phyloP scores from a whole-genome alignment of 768 basidiomycete genomes.

The Boletales sp. region DNA sequence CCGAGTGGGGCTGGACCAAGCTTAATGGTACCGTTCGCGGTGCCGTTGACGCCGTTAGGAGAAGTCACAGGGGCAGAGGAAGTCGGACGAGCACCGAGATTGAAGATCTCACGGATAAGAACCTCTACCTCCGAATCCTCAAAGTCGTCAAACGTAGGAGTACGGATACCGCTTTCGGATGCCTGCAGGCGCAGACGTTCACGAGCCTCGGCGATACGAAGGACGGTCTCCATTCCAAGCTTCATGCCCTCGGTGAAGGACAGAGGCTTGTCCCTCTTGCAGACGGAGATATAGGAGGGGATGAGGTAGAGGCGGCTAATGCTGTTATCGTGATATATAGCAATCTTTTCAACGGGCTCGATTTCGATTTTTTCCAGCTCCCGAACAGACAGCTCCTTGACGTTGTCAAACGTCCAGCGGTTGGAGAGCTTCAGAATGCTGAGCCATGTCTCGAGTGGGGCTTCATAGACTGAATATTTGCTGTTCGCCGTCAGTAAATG shows the following conservation, averaged over 20 bases:
- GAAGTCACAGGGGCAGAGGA: slow-evolving; percentile 16
- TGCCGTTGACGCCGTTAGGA: slow-evolving; percentile 11
- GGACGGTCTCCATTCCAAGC: slow-evolving; percentile 38
- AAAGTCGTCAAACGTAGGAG: slow-evolving; percentile 31
- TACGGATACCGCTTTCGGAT: slow-evolving; percentile 30
- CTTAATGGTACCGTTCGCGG: slow-evolving; percentile 12
- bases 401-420: slow-evolving; percentile 38
- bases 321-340: slow-evolving; percentile 35
- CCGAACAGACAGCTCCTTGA: slow-evolving; percentile 37
- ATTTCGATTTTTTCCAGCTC: slow-evolving; percentile 38
- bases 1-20: slow-evolving; percentile 17
- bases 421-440: slow-evolving; percentile 38
- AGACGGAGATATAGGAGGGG: slow-evolving; percentile 33
- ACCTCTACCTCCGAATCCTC: slow-evolving; percentile 26
- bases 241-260: slow-evolving; percentile 37
- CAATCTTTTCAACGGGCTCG: slow-evolving; percentile 35
- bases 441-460: slow-evolving; percentile 39
- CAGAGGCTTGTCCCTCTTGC: slow-evolving; percentile 35
- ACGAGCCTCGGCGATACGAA: slow-evolving; percentile 37
- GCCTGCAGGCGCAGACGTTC: slow-evolving; percentile 36
- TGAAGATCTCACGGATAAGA: slow-evolving; percentile 28
- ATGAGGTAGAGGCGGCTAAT: slow-evolving; percentile 35
- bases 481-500: slow-evolving; percentile 14
- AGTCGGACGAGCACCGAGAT: slow-evolving; percentile 23
- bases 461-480: slow-evolving; percentile 38